These are phyloP conservation scores for Avena eriantha DNA, from an alignment of 176 grass and related monocot genomes.

Conservation along the genomic window DNA sequence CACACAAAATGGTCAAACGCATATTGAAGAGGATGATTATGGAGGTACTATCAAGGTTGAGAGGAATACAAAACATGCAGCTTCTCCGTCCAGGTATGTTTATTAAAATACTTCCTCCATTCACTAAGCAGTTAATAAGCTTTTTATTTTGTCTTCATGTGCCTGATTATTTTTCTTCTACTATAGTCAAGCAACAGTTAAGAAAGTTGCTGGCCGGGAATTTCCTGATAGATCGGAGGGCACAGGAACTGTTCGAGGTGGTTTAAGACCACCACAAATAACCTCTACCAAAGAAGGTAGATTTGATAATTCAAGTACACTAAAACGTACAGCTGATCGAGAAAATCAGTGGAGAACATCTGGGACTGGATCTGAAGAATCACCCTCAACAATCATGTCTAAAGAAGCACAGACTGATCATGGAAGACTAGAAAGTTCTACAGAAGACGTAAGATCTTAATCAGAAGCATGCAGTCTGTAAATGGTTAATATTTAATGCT, in stretches of 20 bases:
- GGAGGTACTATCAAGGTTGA: conserved; percentile 71
- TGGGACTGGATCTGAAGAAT: conserved; percentile 60
- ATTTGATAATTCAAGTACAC: conserved; percentile 64
- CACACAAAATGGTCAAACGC: conserved; percentile 51
- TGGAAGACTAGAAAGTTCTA: conserved; percentile 58
- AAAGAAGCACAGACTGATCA: conserved; percentile 56
- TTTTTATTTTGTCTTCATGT: conserved; percentile 27
- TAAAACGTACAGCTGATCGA: conserved; percentile 52
- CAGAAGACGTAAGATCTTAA: conserved; percentile 80
- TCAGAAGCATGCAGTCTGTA: conserved; percentile 21
- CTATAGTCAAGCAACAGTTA: conserved; percentile 64
- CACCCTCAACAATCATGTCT: conserved; percentile 44
- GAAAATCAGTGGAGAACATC: conserved; percentile 65
- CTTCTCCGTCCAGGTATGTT: conserved; percentile 59
- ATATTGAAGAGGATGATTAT: conserved; percentile 59
- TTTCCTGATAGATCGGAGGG: conserved; percentile 60
- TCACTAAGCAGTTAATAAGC: not conserved
- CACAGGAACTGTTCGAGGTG: conserved; percentile 80
- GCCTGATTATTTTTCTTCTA: conserved; percentile 43
- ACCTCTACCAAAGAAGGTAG: conserved; percentile 59
- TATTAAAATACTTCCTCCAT: not conserved
- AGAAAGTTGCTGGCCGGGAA: conserved; percentile 56
- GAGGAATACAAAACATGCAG: conserved; percentile 60
- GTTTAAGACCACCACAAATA: conserved; percentile 54
- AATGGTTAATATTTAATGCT: conserved; percentile 38